phyloP scores from a whole-genome alignment of 1,284 basidiomycete species.

The Trichosporon sp. region DNA sequence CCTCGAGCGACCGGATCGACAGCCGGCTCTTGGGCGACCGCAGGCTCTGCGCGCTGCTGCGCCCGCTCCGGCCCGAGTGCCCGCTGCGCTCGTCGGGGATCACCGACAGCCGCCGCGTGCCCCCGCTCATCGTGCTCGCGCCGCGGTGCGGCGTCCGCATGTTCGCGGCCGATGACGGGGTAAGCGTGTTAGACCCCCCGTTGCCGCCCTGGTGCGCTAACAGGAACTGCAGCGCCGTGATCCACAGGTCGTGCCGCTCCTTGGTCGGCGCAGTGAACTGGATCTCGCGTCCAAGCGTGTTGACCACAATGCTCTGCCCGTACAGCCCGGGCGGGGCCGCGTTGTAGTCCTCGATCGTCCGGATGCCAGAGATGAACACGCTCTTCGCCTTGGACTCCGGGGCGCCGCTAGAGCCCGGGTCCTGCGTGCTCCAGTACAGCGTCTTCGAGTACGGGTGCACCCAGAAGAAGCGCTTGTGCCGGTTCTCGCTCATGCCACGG shows the following conservation, averaged over 20 bases:
- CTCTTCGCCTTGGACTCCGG: slow-evolving; percentile 93
- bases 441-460: slow-evolving; percentile 98
- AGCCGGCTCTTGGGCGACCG: slow-evolving; percentile 29
- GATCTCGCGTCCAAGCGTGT: slow-evolving; percentile 91
- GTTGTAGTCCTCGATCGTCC: slow-evolving; percentile 85
- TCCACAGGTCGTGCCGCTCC: slow-evolving; percentile 95
- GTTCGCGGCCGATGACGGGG: slow-evolving; percentile 6
- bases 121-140: not conserved
- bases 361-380: slow-evolving; percentile 91
- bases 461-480: slow-evolving; percentile 98
- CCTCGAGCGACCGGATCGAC: slow-evolving; percentile 38
- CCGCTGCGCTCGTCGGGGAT: slow-evolving; percentile 38
- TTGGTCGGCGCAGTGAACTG: slow-evolving; percentile 92
- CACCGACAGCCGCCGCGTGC: slow-evolving; percentile 24
- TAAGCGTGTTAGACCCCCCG: not conserved
- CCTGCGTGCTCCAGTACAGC: slow-evolving; percentile 91
- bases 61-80: not conserved
- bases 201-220: slow-evolving; percentile 36
- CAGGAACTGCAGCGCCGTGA: slow-evolving; percentile 55
- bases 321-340: slow-evolving; percentile 87
- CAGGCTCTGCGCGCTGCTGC: slow-evolving; percentile 23
- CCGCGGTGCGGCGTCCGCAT: not conserved
- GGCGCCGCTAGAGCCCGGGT: slow-evolving; percentile 81
- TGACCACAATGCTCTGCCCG: slow-evolving; percentile 87
- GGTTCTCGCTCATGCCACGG: slow-evolving; percentile 80